A percentile compares a stretch with the other conserved stretches of the same genome.
These are phyloP conservation scores for Protea cynaroides DNA, from an alignment of 164 flowering plant species.

Conservation along the genomic window DNA sequence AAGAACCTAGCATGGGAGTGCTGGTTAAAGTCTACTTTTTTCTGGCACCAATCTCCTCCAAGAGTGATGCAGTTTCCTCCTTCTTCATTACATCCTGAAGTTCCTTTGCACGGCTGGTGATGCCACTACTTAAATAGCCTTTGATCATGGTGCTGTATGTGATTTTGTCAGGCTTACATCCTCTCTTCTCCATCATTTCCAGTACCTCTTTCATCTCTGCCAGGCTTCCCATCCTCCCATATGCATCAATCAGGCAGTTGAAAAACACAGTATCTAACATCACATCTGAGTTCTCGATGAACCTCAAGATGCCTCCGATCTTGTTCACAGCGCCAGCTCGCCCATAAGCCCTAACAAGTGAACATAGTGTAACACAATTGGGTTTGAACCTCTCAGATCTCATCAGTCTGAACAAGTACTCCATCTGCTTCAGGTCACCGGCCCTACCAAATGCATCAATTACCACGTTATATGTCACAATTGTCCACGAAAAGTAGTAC, in stretches of 20 bases:
- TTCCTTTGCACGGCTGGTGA: slow-evolving; percentile 57
- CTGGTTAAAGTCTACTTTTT: no score
- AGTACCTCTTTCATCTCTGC: slow-evolving; percentile 89
- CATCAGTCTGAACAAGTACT: slow-evolving; percentile 86
- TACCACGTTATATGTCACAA: slow-evolving; percentile 87
- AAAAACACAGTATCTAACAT: slow-evolving; percentile 69
- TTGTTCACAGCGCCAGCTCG: slow-evolving; percentile 60
- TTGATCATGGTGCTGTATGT: slow-evolving; percentile 90
- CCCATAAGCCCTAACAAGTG: slow-evolving; percentile 83
- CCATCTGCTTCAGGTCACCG: slow-evolving; percentile 94
- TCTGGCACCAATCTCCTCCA: neutral
- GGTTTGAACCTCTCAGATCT: slow-evolving; percentile 82
- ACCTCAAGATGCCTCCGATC: slow-evolving; percentile 55
- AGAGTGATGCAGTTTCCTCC: slow-evolving; percentile 3
- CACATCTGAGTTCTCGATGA: slow-evolving; percentile 76
- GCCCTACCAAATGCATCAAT: slow-evolving; percentile 96
- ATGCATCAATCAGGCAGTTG: slow-evolving; percentile 87
- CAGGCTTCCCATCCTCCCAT: slow-evolving; percentile 71
- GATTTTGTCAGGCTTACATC: slow-evolving; percentile 72
- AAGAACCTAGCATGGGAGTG: neutral
- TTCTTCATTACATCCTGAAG: slow-evolving; percentile 19
- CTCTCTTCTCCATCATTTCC: slow-evolving; percentile 65
- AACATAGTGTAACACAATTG: slow-evolving; percentile 81
- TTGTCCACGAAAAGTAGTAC: slow-evolving; percentile 84
- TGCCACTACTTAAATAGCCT: slow-evolving; percentile 53